Conservation (phyloP, 1,284 basidiomycete species). For the Fistulina hepatica region DNA sequence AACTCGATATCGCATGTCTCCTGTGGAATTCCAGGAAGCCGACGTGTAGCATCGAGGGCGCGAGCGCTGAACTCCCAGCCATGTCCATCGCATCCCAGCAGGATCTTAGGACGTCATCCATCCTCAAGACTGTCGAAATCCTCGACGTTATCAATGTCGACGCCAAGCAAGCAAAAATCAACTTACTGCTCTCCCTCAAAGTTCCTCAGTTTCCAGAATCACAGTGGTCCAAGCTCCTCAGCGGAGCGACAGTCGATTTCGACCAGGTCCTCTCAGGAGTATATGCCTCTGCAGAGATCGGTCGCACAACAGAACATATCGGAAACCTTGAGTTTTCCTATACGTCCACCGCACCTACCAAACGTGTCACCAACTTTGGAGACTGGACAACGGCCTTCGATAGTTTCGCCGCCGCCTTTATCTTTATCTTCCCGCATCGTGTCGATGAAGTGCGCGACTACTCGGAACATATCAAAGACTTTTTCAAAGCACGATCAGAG, state of each 20-base stretch:
- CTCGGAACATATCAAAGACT: constrained; percentile 14
- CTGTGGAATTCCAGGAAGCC: too few species aligned
- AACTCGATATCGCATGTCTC: too few species aligned
- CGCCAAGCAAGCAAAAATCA: background rate
- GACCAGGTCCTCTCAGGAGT: constrained; percentile 18
- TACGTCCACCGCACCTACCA: constrained; percentile 11
- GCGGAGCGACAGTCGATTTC: constrained; percentile 12
- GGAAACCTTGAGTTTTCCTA: constrained; percentile 14
- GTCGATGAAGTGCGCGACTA: constrained; percentile 19
- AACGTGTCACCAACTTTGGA: constrained; percentile 14
- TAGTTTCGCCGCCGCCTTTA: constrained; percentile 11
- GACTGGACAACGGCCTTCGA: constrained; percentile 23
- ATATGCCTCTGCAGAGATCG: constrained; percentile 12
- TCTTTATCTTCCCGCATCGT: constrained; percentile 21
- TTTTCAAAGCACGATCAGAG: constrained; percentile 17
- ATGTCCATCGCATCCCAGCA: too few species aligned
- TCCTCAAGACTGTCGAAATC: too few species aligned
- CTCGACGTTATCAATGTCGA: too few species aligned
- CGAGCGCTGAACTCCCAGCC: too few species aligned
- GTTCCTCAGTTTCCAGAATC: constrained; percentile 12
- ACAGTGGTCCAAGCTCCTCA: constrained; percentile 13
- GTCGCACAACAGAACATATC: constrained; percentile 13
- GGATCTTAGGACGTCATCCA: too few species aligned
- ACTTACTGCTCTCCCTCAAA: constrained; percentile 4
- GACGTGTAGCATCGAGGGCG: too few species aligned